phyloP scores from a whole-genome alignment of 768 basidiomycete species.

The Boletus rubescentipes region DNA sequence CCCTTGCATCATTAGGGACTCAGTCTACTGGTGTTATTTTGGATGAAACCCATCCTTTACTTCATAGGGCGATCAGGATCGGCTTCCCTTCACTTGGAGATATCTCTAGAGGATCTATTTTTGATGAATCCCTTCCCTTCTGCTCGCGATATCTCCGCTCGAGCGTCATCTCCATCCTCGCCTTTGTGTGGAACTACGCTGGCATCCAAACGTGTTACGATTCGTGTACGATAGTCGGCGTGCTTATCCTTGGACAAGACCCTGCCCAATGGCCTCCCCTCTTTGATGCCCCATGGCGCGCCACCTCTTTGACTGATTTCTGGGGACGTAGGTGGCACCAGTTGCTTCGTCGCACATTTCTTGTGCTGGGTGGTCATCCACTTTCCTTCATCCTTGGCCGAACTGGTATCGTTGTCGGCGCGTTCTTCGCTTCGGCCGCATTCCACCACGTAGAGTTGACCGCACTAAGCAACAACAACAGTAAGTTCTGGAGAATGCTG shows the following conservation, averaged over 20 bases:
- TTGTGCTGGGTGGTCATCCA: neutral
- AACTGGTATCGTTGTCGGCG: neutral
- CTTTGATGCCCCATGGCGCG: neutral
- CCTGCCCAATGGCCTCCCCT: neutral
- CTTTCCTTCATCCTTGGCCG: neutral
- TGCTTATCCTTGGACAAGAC: neutral
- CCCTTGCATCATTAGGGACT: neutral
- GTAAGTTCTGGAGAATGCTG: neutral
- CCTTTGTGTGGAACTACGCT: neutral
- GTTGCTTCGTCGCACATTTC: neutral
- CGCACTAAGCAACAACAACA: neutral
- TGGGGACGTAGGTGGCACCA: neutral
- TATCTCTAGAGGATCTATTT: neutral
- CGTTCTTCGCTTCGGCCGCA: neutral
- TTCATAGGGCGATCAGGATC: too few relatives aligned
- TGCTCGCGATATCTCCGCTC: neutral
- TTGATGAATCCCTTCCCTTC: neutral
- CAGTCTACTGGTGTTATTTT: too few relatives aligned
- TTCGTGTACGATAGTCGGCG: neutral
- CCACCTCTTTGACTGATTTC: neutral
- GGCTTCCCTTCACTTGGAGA: neutral
- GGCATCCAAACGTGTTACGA: neutral
- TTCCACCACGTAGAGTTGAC: neutral
- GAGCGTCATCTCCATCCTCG: neutral
- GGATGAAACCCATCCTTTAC: too few relatives aligned